Percentiles rank a stretch among this genome's conserved stretches.
Evolutionary conservation across 2,329 filamentous ascomycete species (phyloP).

Genomic region (Aspergillus vadensis): DNA sequence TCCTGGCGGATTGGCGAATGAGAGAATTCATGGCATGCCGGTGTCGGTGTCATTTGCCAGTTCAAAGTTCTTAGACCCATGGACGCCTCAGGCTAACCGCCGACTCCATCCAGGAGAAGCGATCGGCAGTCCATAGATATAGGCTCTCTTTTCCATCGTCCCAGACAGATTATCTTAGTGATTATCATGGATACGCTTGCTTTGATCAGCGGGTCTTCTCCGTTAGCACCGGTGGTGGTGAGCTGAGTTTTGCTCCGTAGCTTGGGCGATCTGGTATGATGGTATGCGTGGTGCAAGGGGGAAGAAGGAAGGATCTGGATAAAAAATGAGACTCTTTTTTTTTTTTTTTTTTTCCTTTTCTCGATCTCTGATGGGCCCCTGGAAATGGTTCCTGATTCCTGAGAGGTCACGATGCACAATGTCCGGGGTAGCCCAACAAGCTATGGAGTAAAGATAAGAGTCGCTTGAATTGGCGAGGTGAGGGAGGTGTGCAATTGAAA

Average conservation of each 20-base stretch:
- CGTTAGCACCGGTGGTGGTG: background rate
- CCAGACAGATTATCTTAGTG: background rate
- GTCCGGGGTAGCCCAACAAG: background rate
- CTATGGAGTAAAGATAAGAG: background rate
- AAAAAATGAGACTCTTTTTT: background rate
- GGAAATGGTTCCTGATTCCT: background rate
- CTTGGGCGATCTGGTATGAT: background rate
- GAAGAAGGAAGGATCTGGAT: background rate
- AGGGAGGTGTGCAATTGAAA: background rate
- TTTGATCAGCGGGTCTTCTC: background rate
- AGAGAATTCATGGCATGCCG: background rate
- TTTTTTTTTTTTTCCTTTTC: background rate
- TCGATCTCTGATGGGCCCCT: background rate
- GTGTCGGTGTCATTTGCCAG: background rate
- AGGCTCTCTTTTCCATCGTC: background rate
- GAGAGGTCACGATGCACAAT: background rate
- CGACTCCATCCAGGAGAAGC: background rate
- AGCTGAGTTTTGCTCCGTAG: background rate
- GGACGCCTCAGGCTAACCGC: background rate
- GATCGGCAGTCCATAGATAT: background rate
- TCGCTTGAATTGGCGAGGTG: background rate
- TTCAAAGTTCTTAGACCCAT: background rate
- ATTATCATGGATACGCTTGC: background rate
- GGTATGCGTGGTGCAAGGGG: background rate
- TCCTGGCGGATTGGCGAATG: slow-evolving; percentile 7